These are phyloP conservation scores for Daucus carota DNA, from an alignment of 129 eudicot species.

Conservation along the genomic window DNA sequence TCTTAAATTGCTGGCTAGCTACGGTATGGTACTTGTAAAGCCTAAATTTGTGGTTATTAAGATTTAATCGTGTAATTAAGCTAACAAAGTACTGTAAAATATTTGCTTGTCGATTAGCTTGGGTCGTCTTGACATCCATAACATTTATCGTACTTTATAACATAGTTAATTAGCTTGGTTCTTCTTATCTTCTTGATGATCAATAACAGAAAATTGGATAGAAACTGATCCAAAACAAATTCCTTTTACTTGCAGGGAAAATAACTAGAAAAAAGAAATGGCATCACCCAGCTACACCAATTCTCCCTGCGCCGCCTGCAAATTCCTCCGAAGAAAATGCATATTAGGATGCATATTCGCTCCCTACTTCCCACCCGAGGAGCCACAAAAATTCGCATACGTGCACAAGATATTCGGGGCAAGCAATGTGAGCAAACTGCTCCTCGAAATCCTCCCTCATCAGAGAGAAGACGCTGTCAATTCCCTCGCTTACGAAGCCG, in stretches of 20 bases:
- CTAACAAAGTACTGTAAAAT: too few species aligned
- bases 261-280: slow-evolving; percentile 18
- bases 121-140: background rate
- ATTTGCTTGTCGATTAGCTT: too few species aligned
- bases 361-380: slow-evolving; percentile 78
- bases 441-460: slow-evolving; percentile 61
- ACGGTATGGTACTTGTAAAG: too few species aligned
- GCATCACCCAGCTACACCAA: slow-evolving; percentile 58
- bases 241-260: background rate
- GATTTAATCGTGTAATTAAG: too few species aligned
- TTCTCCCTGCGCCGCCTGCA: slow-evolving; percentile 97
- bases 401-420: slow-evolving; percentile 94
- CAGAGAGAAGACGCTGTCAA: slow-evolving; percentile 78
- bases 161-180: background rate
- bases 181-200: background rate
- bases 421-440: slow-evolving; percentile 82
- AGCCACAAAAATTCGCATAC: slow-evolving; percentile 60
- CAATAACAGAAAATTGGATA: too few species aligned
- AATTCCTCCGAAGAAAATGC: slow-evolving; percentile 80
- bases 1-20: too few species aligned
- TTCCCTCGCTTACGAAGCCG: slow-evolving; percentile 85
- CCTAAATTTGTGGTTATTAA: too few species aligned
- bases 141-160: background rate
- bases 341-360: slow-evolving; percentile 68
- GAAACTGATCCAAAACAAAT: background rate